Base-by-base conservation (phyloP, 2,329 filamentous ascomycete genomes). In the Trichoderma aggressivum region DNA sequence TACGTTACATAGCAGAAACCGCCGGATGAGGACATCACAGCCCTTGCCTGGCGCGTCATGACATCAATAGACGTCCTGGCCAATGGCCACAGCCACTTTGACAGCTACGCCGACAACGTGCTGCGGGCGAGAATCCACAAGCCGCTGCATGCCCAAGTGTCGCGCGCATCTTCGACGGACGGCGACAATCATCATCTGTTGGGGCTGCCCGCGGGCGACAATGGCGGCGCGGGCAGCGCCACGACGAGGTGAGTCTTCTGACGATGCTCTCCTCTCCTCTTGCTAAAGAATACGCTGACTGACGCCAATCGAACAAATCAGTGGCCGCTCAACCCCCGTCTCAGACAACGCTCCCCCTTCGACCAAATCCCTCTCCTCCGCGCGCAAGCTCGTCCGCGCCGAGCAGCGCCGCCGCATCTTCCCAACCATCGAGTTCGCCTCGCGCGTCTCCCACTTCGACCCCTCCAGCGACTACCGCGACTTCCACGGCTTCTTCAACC, bases 401-500 rank as follows among this genome's bases (percentile, higher is more conserved):
- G 89, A 94, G 80, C 92, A 94, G 76, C 90, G 92, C 74, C 91
- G 91, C 71, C 91, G 94, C 75, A 86, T 98, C 75, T 99, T 98
- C 80, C 95, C 97, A 26, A 96, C 93, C 26, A 94, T 97, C 79
- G 93, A 97, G 77, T 99, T 95, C 83, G 89, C 93, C 53, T 91
- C 92, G 72, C 92, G 96, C 71, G 91, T 98, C 26, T 98, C 95
- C 21, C 95, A 99, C 82, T 97, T 99, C 79, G 96, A 99, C 79
- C 94, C 94, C 0, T 87, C 89, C 63, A 97, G 93, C 81, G 94
- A 97, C 77, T 94, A 98, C 80, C 90, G 90, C 77, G 94, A 99
- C 81, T 99, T 99, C 80, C 90, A 94, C 76, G 96, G 96, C 79
- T 99, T 99, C 87, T 99, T 98, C 83, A 93, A 96, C 68, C 88